Percentiles rank a stretch among this genome's conserved stretches.
These are phyloP conservation scores for Aureobasidium sp. DNA, from an alignment of 2,329 filamentous ascomycete genomes.

Conservation along the genomic window DNA sequence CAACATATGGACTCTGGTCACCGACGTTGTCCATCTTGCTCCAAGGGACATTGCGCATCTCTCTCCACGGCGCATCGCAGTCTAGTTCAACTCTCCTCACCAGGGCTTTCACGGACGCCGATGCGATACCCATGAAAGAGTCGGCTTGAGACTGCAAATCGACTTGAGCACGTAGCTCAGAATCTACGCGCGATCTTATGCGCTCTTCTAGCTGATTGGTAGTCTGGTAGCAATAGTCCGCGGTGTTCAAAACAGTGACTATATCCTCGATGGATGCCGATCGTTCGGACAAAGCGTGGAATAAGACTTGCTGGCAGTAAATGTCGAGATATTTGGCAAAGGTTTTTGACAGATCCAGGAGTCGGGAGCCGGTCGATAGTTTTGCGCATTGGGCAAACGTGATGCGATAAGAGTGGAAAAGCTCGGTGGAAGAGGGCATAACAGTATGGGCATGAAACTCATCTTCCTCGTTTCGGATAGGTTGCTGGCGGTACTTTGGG, in stretches of 20 bases:
- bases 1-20: slow-evolving; percentile 88
- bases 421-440: slow-evolving; percentile 85
- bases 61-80: slow-evolving; percentile 82
- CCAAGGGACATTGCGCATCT: slow-evolving; percentile 97
- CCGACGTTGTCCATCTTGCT: slow-evolving; percentile 85
- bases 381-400: slow-evolving; percentile 93
- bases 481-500: slow-evolving; percentile 77
- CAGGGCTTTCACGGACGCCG: slow-evolving; percentile 72
- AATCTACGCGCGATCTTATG: slow-evolving; percentile 82
- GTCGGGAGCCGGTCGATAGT: slow-evolving; percentile 78
- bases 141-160: slow-evolving; percentile 91
- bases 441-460: slow-evolving; percentile 88
- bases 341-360: slow-evolving; percentile 76
- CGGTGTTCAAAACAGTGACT: slow-evolving; percentile 85
- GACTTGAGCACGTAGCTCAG: slow-evolving; percentile 63
- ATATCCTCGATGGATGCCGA: slow-evolving; percentile 63
- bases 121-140: slow-evolving; percentile 89
- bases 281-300: slow-evolving; percentile 60
- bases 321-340: slow-evolving; percentile 91
- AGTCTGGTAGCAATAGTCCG: slow-evolving; percentile 93
- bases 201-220: slow-evolving; percentile 91
- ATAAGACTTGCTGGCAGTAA: slow-evolving; percentile 86
- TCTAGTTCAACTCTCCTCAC: slow-evolving; percentile 76
- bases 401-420: slow-evolving; percentile 94
- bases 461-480: slow-evolving; percentile 72